Percentiles rank a stretch among this genome's conserved stretches.
These are phyloP conservation scores for Myrica gale DNA, from an alignment of 306 rosid genomes.

Conservation along the genomic window DNA sequence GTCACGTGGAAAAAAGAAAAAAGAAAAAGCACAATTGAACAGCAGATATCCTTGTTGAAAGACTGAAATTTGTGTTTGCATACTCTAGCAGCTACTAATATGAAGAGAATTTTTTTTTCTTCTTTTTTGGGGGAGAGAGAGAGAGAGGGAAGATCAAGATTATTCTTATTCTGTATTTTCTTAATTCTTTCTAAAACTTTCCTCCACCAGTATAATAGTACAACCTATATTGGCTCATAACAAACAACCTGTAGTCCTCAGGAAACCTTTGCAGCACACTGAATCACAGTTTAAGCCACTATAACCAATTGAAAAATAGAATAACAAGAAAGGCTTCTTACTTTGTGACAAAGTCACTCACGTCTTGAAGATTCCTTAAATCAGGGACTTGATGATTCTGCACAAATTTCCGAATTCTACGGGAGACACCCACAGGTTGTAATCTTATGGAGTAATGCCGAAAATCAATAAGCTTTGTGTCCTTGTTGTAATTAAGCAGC, in stretches of 20 bases:
- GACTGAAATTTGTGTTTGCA: not conserved
- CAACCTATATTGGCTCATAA: not conserved
- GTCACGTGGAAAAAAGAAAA: not conserved
- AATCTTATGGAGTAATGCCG: slow-evolving; percentile 92
- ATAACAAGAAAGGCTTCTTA: slow-evolving; percentile 42
- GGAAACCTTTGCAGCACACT: not conserved
- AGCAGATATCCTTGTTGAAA: not conserved
- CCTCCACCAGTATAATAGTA: not conserved
- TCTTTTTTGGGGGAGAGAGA: not conserved
- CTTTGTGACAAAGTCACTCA: slow-evolving; percentile 94
- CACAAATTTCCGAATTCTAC: slow-evolving; percentile 80
- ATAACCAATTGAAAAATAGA: not conserved
- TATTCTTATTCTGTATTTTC: not conserved
- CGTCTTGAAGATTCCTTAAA: slow-evolving; percentile 88
- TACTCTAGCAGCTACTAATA: not conserved
- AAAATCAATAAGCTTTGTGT: slow-evolving; percentile 82
- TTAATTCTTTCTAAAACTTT: not conserved
- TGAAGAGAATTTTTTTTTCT: not conserved
- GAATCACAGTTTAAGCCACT: too few species aligned
- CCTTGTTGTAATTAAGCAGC: slow-evolving; percentile 90
- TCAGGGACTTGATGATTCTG: slow-evolving; percentile 92
- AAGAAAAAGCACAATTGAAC: not conserved
- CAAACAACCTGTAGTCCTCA: slow-evolving; percentile 8
- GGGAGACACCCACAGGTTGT: slow-evolving; percentile 94
- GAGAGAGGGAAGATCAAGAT: not conserved